phyloP scores from a whole-genome alignment of 2,329 filamentous ascomycete genomes.

The Fusarium sp. region DNA sequence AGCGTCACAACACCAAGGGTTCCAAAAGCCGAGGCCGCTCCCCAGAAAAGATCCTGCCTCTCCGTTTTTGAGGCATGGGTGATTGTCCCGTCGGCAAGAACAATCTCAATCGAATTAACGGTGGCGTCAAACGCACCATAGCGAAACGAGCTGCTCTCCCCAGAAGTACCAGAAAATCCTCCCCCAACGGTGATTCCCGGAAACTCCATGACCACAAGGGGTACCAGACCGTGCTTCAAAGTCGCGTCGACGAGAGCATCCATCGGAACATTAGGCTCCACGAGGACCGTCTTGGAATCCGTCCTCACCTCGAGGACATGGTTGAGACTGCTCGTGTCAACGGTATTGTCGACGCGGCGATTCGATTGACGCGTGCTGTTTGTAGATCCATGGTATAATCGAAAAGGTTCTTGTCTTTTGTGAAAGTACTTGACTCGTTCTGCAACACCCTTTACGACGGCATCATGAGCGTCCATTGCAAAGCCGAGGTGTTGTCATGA shows the following conservation, averaged over 20 bases:
- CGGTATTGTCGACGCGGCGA: conserved; percentile 63
- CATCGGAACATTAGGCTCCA: conserved; percentile 79
- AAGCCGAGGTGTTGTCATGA: background rate
- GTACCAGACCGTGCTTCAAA: conserved; percentile 67
- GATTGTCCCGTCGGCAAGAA: conserved; percentile 71
- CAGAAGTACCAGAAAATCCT: conserved; percentile 73
- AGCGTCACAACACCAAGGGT: conserved; percentile 76
- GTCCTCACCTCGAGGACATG: conserved; percentile 72
- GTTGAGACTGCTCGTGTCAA: conserved; percentile 75
- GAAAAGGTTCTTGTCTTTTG: conserved; percentile 66
- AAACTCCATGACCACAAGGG: conserved; percentile 78
- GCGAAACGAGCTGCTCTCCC: conserved; percentile 76
- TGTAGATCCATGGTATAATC: conserved; percentile 82
- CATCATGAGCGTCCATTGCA: conserved; percentile 59
- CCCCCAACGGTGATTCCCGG: conserved; percentile 79
- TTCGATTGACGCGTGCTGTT: conserved; percentile 76
- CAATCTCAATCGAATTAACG: conserved; percentile 72
- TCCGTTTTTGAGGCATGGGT: conserved; percentile 65
- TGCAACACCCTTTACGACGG: conserved; percentile 58
- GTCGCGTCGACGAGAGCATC: conserved; percentile 71
- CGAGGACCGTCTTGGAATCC: conserved; percentile 66
- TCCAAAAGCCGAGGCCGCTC: conserved; percentile 74
- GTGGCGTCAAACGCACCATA: conserved; percentile 75
- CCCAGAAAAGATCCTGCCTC: conserved; percentile 71
- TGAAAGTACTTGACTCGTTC: conserved; percentile 59